Evolutionary conservation across 1,284 basidiomycete species (phyloP).

Genomic region (Takashimella tepidaria): DNA sequence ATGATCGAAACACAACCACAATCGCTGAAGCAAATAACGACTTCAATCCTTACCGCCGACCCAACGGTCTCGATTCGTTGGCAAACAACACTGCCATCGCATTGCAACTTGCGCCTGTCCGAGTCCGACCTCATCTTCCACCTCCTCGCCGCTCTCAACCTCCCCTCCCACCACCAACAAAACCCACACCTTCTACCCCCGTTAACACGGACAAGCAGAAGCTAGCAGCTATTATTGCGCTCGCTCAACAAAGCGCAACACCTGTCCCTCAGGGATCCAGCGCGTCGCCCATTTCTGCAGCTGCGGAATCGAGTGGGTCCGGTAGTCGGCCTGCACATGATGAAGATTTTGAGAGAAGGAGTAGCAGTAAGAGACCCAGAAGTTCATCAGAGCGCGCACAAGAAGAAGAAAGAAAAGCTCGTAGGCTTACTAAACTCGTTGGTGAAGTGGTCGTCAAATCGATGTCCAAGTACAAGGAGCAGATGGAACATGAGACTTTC

Average conservation of each 20-base stretch:
- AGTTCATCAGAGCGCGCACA: slow-evolving; percentile 33
- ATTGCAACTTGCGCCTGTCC: slow-evolving; percentile 34
- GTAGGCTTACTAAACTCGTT: slow-evolving; percentile 73
- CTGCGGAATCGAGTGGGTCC: slow-evolving; percentile 30
- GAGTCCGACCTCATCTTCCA: slow-evolving; percentile 15
- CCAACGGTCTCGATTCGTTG: slow-evolving; percentile 25
- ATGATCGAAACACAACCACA: slow-evolving; percentile 41
- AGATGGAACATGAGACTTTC: slow-evolving; percentile 78
- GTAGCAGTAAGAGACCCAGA: slow-evolving; percentile 35
- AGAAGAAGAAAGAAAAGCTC: slow-evolving; percentile 62
- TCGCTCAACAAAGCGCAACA: slow-evolving; percentile 30
- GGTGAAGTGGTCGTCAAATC: slow-evolving; percentile 83
- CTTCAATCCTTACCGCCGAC: slow-evolving; percentile 20
- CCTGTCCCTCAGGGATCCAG: neutral
- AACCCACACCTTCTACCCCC: slow-evolving; percentile 15
- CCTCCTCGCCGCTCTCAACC: slow-evolving; percentile 19
- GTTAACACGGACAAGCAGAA: slow-evolving; percentile 11
- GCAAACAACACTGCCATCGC: slow-evolving; percentile 28
- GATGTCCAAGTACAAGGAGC: slow-evolving; percentile 81
- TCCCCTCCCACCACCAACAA: slow-evolving; percentile 9
- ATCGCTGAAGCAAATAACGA: slow-evolving; percentile 32
- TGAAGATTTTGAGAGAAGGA: slow-evolving; percentile 23
- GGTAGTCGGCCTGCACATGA: slow-evolving; percentile 17
- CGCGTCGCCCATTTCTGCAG: slow-evolving; percentile 35
- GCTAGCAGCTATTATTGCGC: slow-evolving; percentile 48